phyloP scores from a whole-genome alignment of 73 alveolate species.

The Halteria grandinella region DNA sequence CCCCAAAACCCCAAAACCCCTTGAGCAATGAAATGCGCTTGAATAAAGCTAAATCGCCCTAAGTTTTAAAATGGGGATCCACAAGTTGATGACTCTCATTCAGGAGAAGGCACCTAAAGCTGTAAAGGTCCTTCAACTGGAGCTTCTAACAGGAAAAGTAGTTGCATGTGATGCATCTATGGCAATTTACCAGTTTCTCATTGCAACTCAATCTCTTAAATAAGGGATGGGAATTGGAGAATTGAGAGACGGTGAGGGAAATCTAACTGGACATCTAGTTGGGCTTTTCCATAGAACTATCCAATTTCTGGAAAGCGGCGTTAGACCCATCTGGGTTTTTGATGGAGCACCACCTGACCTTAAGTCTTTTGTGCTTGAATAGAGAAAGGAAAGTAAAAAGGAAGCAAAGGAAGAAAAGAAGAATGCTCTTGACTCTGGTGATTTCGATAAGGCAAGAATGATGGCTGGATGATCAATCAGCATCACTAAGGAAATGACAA shows the following conservation, averaged over 20 bases:
- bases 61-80: constrained; percentile 90
- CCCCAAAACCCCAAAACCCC: constrained; percentile 20
- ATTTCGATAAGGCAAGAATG: constrained; percentile 79
- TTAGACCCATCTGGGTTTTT: constrained; percentile 97
- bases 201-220: constrained; percentile 84
- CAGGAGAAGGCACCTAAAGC: constrained; percentile 94
- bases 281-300: constrained; percentile 95
- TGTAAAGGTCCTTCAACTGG: constrained; percentile 77
- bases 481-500: constrained; percentile 85
- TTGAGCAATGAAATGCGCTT: not conserved
- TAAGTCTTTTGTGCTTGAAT: constrained; percentile 74
- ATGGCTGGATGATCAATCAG: constrained; percentile 90
- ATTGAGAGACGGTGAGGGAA: constrained; percentile 95
- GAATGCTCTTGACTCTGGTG: constrained; percentile 81
- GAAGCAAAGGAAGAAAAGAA: constrained; percentile 85
- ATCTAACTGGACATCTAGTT: constrained; percentile 94
- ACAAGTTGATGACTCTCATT: constrained; percentile 90
- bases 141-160: constrained; percentile 81
- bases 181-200: constrained; percentile 97
- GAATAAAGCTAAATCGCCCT: not conserved
- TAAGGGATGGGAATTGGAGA: constrained; percentile 82
- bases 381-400: constrained; percentile 80
- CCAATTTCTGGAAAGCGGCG: constrained; percentile 90
- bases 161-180: constrained; percentile 97
- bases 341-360: constrained; percentile 98